Conservation (phyloP, 2,329 filamentous ascomycete genomes). For the Shiraia sp. region DNA sequence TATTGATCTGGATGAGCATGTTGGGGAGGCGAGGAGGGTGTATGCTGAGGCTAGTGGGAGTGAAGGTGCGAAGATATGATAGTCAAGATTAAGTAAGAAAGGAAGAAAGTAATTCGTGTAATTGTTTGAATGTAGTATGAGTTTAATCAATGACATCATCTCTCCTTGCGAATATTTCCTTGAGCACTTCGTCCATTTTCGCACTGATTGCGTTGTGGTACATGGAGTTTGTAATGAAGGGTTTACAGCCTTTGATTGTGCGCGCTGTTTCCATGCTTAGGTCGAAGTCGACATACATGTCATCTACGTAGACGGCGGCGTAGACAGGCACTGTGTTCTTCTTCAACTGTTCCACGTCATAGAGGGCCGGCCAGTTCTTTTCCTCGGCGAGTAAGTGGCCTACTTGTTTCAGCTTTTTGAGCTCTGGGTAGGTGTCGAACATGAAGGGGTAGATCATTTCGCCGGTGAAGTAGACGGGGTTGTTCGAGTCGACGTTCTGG, state of each 20-base stretch:
- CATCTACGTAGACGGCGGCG: conserved; percentile 79
- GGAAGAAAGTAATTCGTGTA: no score
- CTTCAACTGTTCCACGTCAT: conserved; percentile 72
- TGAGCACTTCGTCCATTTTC: conserved; percentile 75
- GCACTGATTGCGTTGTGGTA: conserved; percentile 82
- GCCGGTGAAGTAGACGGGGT: conserved; percentile 77
- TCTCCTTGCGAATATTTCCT: conserved; percentile 74
- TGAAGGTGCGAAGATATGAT: conserved; percentile 11
- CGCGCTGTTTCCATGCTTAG: conserved; percentile 73
- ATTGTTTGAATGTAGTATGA: no score
- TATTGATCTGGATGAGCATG: conserved; percentile 41
- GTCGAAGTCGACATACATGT: conserved; percentile 89
- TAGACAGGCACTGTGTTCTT: conserved; percentile 85
- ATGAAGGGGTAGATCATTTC: conserved; percentile 92
- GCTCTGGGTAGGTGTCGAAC: conserved; percentile 79
- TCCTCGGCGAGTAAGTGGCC: conserved; percentile 72
- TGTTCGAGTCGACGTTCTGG: conserved; percentile 43
- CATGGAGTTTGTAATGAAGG: conserved; percentile 82
- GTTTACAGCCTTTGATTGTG: conserved; percentile 75
- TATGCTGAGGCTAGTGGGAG: conserved; percentile 10
- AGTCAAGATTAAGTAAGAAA: no score
- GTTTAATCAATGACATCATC: conserved; percentile 67
- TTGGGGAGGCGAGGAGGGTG: conserved; percentile 36
- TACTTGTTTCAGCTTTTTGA: conserved; percentile 68
- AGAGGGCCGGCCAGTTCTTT: conserved; percentile 74